phyloP scores from a whole-genome alignment of 2,329 filamentous ascomycete species.

The Botrytis pseudocinerea region DNA sequence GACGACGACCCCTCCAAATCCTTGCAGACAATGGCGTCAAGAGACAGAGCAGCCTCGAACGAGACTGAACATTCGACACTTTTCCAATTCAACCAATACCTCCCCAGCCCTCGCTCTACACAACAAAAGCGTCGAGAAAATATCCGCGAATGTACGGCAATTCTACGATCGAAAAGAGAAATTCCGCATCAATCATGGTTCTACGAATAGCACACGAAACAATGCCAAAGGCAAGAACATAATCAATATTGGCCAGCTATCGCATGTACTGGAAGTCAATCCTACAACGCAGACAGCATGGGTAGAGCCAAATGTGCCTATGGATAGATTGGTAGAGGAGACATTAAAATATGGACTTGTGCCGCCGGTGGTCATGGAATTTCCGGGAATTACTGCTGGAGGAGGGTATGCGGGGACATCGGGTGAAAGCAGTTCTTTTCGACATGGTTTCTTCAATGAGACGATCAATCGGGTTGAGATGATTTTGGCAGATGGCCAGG shows the following conservation, averaged over 20 bases:
- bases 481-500: constrained; percentile 58
- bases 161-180: constrained; percentile 51
- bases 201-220: constrained; percentile 54
- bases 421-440: constrained; percentile 67
- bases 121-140: constrained; percentile 46
- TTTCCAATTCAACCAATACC: background rate
- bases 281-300: constrained; percentile 46
- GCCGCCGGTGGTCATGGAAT: constrained; percentile 69
- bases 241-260: constrained; percentile 52
- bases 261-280: constrained; percentile 49
- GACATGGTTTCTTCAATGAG: constrained; percentile 65
- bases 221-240: constrained; percentile 44
- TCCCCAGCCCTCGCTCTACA: constrained; percentile 39
- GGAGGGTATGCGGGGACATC: constrained; percentile 67
- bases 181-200: constrained; percentile 59
- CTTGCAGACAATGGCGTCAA: background rate
- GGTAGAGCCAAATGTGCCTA: constrained; percentile 69
- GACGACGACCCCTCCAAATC: constrained; percentile 4
- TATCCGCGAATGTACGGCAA: constrained; percentile 47
- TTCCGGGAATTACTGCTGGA: constrained; percentile 68
- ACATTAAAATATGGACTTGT: constrained; percentile 57
- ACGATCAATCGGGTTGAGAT: constrained; percentile 64
- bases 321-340: constrained; percentile 62
- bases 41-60: background rate
- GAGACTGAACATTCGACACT: background rate